A percentile compares a stretch with the other conserved stretches of the same genome.
Evolutionary conservation across 257 asterid species (phyloP).

Genomic region (Ballota nigra): DNA sequence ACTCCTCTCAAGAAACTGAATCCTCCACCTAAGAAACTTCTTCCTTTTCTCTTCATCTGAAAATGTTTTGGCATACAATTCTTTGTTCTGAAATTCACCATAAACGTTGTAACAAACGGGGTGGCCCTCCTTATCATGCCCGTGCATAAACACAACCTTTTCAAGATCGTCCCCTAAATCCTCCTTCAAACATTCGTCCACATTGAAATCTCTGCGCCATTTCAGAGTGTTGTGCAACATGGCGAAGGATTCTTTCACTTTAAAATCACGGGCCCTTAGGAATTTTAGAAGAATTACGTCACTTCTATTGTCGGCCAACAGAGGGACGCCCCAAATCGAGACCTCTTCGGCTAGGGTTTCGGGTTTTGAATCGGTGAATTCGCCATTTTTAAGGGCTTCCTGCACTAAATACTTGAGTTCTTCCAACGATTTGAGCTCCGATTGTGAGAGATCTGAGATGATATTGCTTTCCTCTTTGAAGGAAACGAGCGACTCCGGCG

Average conservation of each 20-base stretch:
- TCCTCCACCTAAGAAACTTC: slow-evolving; percentile 64
- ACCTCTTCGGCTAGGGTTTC: slow-evolving; percentile 38
- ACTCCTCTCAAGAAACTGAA: slow-evolving; percentile 71
- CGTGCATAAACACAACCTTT: slow-evolving; percentile 87
- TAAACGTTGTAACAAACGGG: slow-evolving; percentile 72
- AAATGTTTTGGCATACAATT: slow-evolving; percentile 51
- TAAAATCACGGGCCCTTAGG: slow-evolving; percentile 90
- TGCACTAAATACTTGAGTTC: slow-evolving; percentile 51
- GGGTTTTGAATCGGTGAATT: slow-evolving; percentile 27
- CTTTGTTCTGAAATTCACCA: slow-evolving; percentile 78
- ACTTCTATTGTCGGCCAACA: slow-evolving; percentile 62
- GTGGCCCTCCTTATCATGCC: slow-evolving; percentile 73
- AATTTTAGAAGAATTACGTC: slow-evolving; percentile 79
- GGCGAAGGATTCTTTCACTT: slow-evolving; percentile 55
- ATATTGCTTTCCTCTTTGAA: slow-evolving; percentile 79
- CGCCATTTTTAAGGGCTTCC: slow-evolving; percentile 40
- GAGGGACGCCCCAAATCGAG: slow-evolving; percentile 79
- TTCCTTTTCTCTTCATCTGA: slow-evolving; percentile 52
- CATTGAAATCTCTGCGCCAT: slow-evolving; percentile 67
- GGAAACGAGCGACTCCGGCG: slow-evolving; percentile 49
- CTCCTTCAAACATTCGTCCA: slow-evolving; percentile 61
- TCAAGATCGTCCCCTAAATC: slow-evolving; percentile 82
- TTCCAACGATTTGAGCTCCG: slow-evolving; percentile 46
- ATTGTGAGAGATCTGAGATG: slow-evolving; percentile 64
- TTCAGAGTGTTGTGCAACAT: slow-evolving; percentile 65